A percentile compares a stretch with the other conserved stretches of the same genome.
Conservation (phyloP, 108 stramenopile genomes). For the Discostella pseudostelligera region DNA sequence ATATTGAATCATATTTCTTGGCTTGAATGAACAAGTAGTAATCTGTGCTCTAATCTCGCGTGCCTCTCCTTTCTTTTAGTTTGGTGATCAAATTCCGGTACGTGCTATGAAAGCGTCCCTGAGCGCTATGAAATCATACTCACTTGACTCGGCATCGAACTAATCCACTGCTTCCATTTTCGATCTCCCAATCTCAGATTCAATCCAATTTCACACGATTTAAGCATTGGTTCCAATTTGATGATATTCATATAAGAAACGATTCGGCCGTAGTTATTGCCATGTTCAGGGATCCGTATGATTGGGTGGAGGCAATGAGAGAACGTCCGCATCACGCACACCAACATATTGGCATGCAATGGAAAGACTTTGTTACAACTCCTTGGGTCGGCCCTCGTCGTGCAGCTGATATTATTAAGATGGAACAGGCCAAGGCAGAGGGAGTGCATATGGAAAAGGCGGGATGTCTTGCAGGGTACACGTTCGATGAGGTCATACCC, state of each 20-base stretch:
- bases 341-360: conserved; percentile 13
- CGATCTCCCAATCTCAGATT: conserved; percentile 2
- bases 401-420: conserved; percentile 6
- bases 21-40: background rate
- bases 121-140: background rate
- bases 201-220: conserved; percentile 18
- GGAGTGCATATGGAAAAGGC: conserved; percentile 1
- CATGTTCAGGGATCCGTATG: conserved; percentile 41
- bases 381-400: conserved; percentile 20
- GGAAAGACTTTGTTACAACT: conserved; percentile 32
- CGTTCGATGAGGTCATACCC: conserved; percentile 19
- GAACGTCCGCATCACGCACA: conserved; percentile 17
- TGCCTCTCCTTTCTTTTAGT: background rate
- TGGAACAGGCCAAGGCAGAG: background rate
- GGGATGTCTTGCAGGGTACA: conserved; percentile 11
- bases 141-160: background rate
- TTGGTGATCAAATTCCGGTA: conserved; percentile 28
- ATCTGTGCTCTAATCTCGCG: background rate
- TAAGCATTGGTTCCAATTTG: conserved; percentile 49
- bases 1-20: background rate
- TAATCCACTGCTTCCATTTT: background rate
- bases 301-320: conserved; percentile 48
- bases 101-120: background rate
- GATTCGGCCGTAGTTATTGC: conserved; percentile 29
- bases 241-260: conserved; percentile 6